phyloP scores from a whole-genome alignment of 768 basidiomycete genomes.

The Panaeolus papilionaceus region DNA sequence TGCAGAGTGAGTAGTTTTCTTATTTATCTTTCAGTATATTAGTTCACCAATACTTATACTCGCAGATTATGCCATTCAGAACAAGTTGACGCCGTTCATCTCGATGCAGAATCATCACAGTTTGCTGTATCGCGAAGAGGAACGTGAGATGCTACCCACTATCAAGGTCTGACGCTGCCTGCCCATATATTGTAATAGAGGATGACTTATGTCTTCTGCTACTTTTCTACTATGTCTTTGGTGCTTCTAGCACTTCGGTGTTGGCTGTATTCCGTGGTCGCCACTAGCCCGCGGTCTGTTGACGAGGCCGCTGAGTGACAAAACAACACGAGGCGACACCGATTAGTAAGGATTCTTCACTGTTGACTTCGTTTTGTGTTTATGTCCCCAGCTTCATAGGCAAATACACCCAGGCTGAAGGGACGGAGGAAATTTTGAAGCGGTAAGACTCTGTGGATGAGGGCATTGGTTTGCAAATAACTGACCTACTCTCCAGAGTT shows the following conservation, averaged over 20 bases:
- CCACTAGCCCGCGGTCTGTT: constrained; percentile 60
- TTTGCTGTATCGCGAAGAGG: constrained; percentile 69
- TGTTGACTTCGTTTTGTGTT: background rate
- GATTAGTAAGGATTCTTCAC: constrained; percentile 38
- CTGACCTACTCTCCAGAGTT: constrained; percentile 10
- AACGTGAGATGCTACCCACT: constrained; percentile 65
- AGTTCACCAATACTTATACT: background rate
- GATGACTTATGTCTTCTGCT: background rate
- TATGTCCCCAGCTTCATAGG: constrained; percentile 13
- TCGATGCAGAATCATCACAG: constrained; percentile 76
- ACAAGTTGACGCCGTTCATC: constrained; percentile 66
- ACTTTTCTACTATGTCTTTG: background rate
- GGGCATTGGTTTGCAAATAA: background rate
- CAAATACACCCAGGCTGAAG: constrained; percentile 13
- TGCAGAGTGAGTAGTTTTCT: constrained; percentile 55
- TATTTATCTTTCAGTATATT: constrained; percentile 57
- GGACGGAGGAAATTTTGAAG: constrained; percentile 12
- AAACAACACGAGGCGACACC: constrained; percentile 45
- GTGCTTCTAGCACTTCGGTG: constrained; percentile 49
- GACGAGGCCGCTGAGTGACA: constrained; percentile 48
- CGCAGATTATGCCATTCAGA: constrained; percentile 63
- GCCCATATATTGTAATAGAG: background rate
- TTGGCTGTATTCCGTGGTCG: constrained; percentile 65
- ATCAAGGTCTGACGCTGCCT: constrained; percentile 44
- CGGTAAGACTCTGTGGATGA: background rate